Evolutionary conservation across 345 rosid genomes (phyloP).

Genomic region (Acer saccharum): DNA sequence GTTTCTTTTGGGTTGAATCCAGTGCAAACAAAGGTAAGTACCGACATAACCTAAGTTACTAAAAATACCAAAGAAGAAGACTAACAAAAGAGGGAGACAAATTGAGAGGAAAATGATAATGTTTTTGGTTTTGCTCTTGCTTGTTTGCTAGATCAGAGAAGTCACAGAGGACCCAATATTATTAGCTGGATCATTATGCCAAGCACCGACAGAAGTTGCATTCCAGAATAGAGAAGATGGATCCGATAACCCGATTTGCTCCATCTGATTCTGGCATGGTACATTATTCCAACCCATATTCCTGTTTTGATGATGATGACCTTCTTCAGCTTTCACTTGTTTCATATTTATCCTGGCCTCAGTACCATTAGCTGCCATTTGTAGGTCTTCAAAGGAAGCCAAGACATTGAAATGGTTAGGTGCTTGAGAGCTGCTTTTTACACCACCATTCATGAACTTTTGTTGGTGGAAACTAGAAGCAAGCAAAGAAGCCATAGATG

Average conservation of each 20-base stretch:
- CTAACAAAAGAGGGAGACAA: constrained; percentile 48
- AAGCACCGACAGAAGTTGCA: constrained; percentile 44
- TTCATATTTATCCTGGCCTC: constrained; percentile 35
- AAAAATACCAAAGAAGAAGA: constrained; percentile 27
- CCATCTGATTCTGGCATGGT: constrained; percentile 42
- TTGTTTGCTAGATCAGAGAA: constrained; percentile 59
- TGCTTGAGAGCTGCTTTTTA: constrained; percentile 34
- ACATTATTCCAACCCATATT: constrained; percentile 35
- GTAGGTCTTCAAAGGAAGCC: constrained; percentile 54
- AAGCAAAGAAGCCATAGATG: constrained; percentile 49
- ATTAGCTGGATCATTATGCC: constrained; percentile 68
- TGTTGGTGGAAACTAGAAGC: constrained; percentile 58
- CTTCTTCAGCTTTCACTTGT: constrained; percentile 50
- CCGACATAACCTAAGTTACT: constrained; percentile 23
- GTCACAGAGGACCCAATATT: constrained; percentile 76
- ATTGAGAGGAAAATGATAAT: constrained; percentile 31
- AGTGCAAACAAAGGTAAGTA: constrained; percentile 24
- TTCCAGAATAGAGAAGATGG: constrained; percentile 55
- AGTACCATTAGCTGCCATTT: constrained; percentile 36
- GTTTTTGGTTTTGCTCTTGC: not conserved
- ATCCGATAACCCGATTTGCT: constrained; percentile 56
- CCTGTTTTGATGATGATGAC: constrained; percentile 28
- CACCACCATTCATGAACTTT: constrained; percentile 39
- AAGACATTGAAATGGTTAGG: constrained; percentile 42
- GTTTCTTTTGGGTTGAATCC: constrained; percentile 1